phyloP scores from a whole-genome alignment of 1,139 yeast species.

The Geotrichum phurueaensis region DNA sequence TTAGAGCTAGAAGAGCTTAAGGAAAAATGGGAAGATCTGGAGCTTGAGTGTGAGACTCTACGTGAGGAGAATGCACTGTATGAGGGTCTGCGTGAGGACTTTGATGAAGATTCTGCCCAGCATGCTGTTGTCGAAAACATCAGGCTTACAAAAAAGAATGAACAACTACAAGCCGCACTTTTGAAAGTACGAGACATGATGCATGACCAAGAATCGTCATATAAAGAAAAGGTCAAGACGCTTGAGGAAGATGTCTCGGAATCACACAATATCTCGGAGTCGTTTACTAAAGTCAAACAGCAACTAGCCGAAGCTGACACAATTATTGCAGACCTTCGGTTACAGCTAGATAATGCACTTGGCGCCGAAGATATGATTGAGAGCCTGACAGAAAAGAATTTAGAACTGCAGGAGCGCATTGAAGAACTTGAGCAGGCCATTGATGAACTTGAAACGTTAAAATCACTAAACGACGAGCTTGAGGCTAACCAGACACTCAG shows the following conservation, averaged over 20 bases:
- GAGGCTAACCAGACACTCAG: conserved; percentile 52
- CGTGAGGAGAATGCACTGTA: conserved; percentile 46
- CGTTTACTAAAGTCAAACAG: conserved; percentile 25
- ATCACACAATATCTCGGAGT: conserved; percentile 15
- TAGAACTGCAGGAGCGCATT: conserved; percentile 41
- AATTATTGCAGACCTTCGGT: conserved; percentile 43
- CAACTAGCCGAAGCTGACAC: conserved; percentile 40
- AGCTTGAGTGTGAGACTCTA: conserved; percentile 40
- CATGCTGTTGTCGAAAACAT: conserved; percentile 29
- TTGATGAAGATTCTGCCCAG: conserved; percentile 9
- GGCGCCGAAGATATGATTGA: conserved; percentile 47
- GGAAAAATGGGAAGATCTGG: conserved; percentile 38
- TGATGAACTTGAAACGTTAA: conserved; percentile 54
- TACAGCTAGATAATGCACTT: conserved; percentile 35
- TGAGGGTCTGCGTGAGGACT: conserved; percentile 28
- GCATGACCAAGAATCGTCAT: conserved; percentile 37
- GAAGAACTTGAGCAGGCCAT: conserved; percentile 41
- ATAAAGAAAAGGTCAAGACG: conserved; percentile 38
- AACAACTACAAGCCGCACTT: conserved; percentile 39
- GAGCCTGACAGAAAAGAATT: conserved; percentile 50
- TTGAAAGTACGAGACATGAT: conserved; percentile 38
- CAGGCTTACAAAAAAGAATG: conserved; percentile 39
- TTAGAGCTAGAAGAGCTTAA: conserved; percentile 34
- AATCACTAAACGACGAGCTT: conserved; percentile 55
- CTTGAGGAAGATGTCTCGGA: conserved; percentile 26